phyloP scores from a whole-genome alignment of 2,329 filamentous ascomycete genomes.

The Xylariaceae sp. region DNA sequence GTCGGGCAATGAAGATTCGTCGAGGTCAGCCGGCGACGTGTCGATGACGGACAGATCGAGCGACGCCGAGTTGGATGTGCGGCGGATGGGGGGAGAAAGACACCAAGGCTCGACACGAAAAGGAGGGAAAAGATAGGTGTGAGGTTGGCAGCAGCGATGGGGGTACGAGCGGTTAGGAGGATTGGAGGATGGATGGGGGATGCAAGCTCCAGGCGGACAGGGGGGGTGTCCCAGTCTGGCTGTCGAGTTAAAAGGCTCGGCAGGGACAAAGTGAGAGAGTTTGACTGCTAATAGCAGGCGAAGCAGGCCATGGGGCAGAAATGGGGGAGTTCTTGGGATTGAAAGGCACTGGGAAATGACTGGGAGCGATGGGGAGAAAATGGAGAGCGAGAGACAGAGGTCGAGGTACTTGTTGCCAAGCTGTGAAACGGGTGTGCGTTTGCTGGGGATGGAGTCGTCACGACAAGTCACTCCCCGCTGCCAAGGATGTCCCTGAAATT shows the following conservation, averaged over 20 bases:
- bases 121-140: slow-evolving; percentile 25
- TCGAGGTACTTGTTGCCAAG: too few relatives aligned
- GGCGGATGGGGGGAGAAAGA: slow-evolving; percentile 18
- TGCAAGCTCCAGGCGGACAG: slow-evolving; percentile 25
- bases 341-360: too few relatives aligned
- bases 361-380: too few relatives aligned
- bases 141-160: slow-evolving; percentile 29
- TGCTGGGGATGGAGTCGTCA: too few relatives aligned
- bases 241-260: neutral
- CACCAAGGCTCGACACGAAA: slow-evolving; percentile 22
- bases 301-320: too few relatives aligned
- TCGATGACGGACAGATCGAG: slow-evolving; percentile 3
- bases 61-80: slow-evolving; percentile 18
- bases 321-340: too few relatives aligned
- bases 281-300: too few relatives aligned
- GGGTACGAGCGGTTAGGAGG: slow-evolving; percentile 27
- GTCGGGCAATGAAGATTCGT: slow-evolving; percentile 5
- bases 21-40: slow-evolving; percentile 14
- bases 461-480: too few relatives aligned
- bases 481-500: too few relatives aligned
- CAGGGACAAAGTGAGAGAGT: too few relatives aligned
- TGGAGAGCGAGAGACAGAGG: too few relatives aligned
- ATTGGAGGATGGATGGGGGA: slow-evolving; percentile 20
- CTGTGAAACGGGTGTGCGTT: too few relatives aligned
- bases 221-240: slow-evolving; percentile 3